These are phyloP conservation scores for Fusarium papillatum DNA, from an alignment of 2,329 filamentous ascomycete species.

Conservation along the genomic window DNA sequence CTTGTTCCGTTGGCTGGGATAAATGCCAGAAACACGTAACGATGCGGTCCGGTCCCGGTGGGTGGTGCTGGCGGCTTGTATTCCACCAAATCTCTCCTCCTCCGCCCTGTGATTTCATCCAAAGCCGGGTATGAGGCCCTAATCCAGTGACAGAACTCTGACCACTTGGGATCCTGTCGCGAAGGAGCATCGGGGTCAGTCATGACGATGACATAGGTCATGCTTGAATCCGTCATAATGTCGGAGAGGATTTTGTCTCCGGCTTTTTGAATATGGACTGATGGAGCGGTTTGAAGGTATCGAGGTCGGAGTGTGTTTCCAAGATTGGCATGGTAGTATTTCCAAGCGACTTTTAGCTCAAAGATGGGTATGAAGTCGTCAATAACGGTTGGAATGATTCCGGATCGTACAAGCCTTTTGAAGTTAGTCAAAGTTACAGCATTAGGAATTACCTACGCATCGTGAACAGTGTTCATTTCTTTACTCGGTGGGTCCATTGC, in stretches of 20 bases:
- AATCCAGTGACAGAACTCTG: constrained; percentile 42
- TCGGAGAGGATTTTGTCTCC: neutral
- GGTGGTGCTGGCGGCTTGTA: constrained; percentile 37
- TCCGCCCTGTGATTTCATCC: neutral
- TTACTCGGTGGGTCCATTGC: neutral
- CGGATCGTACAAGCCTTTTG: constrained; percentile 12
- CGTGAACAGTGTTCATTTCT: constrained; percentile 10
- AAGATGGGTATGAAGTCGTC: constrained; percentile 36
- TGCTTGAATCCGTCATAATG: neutral
- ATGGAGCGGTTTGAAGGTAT: constrained; percentile 6
- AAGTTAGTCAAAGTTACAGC: rapidly evolving
- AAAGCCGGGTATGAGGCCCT: neutral
- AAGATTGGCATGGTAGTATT: constrained; percentile 22
- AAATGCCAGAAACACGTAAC: constrained; percentile 39
- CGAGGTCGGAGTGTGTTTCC: constrained; percentile 30
- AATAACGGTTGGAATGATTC: constrained; percentile 36
- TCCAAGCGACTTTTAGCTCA: constrained; percentile 26
- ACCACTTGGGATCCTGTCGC: constrained; percentile 36
- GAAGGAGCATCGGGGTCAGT: constrained; percentile 41
- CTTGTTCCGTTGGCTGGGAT: constrained; percentile 33
- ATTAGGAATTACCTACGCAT: neutral
- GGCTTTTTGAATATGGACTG: neutral
- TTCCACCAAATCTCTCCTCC: constrained; percentile 24
- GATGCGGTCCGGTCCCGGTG: constrained; percentile 36
- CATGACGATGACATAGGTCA: constrained; percentile 24